These are phyloP conservation scores for Alternaria panax DNA, from an alignment of 2,329 filamentous ascomycete species.

Conservation along the genomic window DNA sequence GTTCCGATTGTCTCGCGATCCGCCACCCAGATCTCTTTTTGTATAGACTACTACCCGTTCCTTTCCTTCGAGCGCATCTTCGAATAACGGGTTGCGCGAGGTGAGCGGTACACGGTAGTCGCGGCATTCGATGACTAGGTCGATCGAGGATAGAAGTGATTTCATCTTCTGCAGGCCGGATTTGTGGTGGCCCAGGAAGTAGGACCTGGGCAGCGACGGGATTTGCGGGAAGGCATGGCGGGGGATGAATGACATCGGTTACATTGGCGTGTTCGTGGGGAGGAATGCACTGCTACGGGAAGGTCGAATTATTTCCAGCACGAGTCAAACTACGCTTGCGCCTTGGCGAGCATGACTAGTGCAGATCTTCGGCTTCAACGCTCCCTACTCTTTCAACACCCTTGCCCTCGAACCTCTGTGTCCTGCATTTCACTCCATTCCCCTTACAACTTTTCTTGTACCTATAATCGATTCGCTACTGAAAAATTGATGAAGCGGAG, in stretches of 20 bases:
- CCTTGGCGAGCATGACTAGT: slow-evolving; percentile 15
- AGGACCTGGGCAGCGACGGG: slow-evolving; percentile 80
- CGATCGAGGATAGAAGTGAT: slow-evolving; percentile 77
- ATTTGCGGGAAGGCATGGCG: slow-evolving; percentile 76
- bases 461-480: not conserved
- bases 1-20: slow-evolving; percentile 42
- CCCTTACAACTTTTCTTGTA: not conserved
- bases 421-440: too few species aligned
- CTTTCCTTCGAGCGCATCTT: slow-evolving; percentile 74
- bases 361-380: not conserved
- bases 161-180: slow-evolving; percentile 84
- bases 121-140: slow-evolving; percentile 91
- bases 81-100: slow-evolving; percentile 88
- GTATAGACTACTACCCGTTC: slow-evolving; percentile 88
- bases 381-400: not conserved
- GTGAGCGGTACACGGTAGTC: slow-evolving; percentile 91
- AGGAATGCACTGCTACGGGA: not conserved
- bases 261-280: slow-evolving; percentile 3
- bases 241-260: slow-evolving; percentile 66
- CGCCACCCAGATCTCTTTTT: slow-evolving; percentile 69
- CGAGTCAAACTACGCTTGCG: slow-evolving; percentile 4
- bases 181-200: slow-evolving; percentile 93
- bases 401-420: not conserved
- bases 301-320: slow-evolving; percentile 3
- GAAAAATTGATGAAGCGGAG: not conserved